phyloP scores from a whole-genome alignment of 2,329 filamentous ascomycete species.

The Calonectria pseudoturangicola region DNA sequence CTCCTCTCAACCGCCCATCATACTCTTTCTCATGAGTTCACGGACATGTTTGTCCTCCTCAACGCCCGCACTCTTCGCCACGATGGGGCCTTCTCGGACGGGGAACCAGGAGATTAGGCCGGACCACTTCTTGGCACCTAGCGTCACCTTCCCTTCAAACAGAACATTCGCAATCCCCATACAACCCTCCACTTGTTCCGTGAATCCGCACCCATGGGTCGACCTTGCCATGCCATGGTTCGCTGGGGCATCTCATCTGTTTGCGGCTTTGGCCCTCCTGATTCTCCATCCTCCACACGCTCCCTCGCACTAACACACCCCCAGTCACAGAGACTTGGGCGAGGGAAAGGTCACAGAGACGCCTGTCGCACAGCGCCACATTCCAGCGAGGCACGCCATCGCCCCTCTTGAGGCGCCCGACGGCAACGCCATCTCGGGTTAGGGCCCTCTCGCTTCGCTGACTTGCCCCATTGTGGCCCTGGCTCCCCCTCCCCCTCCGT shows the following conservation, averaged over 20 bases:
- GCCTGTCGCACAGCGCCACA: constrained; percentile 46
- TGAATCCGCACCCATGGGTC: constrained; percentile 35
- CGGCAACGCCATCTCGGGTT: constrained; percentile 52
- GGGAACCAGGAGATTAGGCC: constrained; percentile 40
- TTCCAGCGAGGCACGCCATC: constrained; percentile 51
- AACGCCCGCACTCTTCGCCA: constrained; percentile 36
- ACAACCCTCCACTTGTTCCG: constrained; percentile 22
- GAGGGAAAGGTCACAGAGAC: constrained; percentile 15
- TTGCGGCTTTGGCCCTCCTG: constrained; percentile 21
- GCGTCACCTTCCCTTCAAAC: constrained; percentile 24
- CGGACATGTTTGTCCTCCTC: constrained; percentile 27
- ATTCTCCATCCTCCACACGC: constrained; percentile 13
- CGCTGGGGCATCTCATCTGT: constrained; percentile 22
- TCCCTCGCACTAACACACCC: constrained; percentile 20
- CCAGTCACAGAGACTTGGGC: constrained; percentile 18
- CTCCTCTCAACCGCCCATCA: constrained; percentile 22
- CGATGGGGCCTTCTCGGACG: constrained; percentile 32
- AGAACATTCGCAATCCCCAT: constrained; percentile 27
- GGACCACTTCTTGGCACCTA: constrained; percentile 34
- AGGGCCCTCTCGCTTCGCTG: constrained; percentile 41
- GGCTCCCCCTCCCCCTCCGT: constrained; percentile 13
- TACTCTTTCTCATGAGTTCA: constrained; percentile 34
- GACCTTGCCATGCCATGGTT: constrained; percentile 24
- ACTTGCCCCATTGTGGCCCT: constrained; percentile 37
- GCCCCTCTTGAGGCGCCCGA: constrained; percentile 48